Evolutionary conservation across 192 early-diverging fungal species (phyloP), one percentile per base, ranked within the genome.

Genomic region (Gaertneriomyces sp.): DNA sequence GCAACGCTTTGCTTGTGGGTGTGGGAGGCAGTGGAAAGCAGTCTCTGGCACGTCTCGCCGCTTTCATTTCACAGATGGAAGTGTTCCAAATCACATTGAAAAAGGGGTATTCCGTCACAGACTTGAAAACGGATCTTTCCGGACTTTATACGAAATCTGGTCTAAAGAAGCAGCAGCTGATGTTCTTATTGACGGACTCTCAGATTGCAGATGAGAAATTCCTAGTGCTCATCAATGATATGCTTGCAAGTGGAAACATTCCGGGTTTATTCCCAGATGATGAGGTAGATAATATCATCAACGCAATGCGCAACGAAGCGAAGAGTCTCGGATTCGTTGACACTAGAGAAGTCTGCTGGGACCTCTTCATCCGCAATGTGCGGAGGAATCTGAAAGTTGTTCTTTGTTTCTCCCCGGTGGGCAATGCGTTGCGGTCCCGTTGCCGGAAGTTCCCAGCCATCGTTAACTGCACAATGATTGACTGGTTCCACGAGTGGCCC

Each of bases 161-260:
- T 39, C 56, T 81, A 40, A 87, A 87, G 63, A 85, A 87, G 67
- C 68, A 74, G 41, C 80, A 79, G 60, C 83, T 87, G 52, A 84
- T 85, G 79, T 86, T 87, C 70, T 58, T 87, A 44, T 69, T 87
- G 42, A 86, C 85, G 3, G 85, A 87, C 51, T 74, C 81, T 0
- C 85, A 87, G 68, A 81, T 87, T 59, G 81, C 84, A 3, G 85
- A 87, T 53, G 85, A 87, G 61, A 85, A 84, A 63, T 86, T 87
- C 66, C 57, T 87, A 4, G 83, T 87, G 4, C 67, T 86, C 11
- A 84, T 87, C 56, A 87, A 87, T 53, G 85, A 87, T 64, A 78
- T 86, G 77, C 65, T 87, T 2, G 83, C 84, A 0, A 84, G 83
- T 19, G 85, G 85, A 42, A 84, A 86, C 54, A 84, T 87, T 66